A percentile compares a stretch with the other conserved stretches of the same genome.
These are phyloP conservation scores for Galerina marginata DNA, from an alignment of 768 basidiomycete genomes.

Conservation along the genomic window DNA sequence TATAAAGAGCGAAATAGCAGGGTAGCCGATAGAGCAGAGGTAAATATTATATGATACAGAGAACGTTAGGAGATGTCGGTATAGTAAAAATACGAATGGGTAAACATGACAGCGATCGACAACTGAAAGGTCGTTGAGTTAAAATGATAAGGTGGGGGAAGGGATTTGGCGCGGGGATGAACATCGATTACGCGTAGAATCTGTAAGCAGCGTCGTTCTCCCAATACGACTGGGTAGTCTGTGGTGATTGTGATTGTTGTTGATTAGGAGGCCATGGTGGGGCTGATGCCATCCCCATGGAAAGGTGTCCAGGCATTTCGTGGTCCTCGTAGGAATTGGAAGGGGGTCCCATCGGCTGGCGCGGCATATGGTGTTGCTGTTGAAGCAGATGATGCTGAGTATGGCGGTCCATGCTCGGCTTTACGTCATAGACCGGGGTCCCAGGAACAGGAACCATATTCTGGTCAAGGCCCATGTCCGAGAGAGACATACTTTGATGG, in stretches of 20 bases:
- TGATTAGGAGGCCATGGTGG: constrained; percentile 7
- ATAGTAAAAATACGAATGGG: too few relatives aligned
- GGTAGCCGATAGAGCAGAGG: too few relatives aligned
- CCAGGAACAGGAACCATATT: constrained; percentile 20
- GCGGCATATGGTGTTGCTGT: constrained; percentile 20
- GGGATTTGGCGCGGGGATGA: too few relatives aligned
- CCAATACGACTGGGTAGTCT: constrained; percentile 20
- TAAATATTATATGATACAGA: too few relatives aligned
- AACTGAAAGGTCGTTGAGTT: too few relatives aligned
- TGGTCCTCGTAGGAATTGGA: constrained; percentile 14
- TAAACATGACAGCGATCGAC: too few relatives aligned
- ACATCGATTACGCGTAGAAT: constrained; percentile 14
- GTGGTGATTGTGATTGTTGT: constrained; percentile 12
- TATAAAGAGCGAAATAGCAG: too few relatives aligned
- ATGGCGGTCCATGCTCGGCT: constrained; percentile 29
- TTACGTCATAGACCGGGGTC: constrained; percentile 31
- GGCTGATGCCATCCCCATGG: constrained; percentile 12
- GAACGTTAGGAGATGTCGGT: too few relatives aligned
- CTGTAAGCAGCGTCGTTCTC: constrained; percentile 16
- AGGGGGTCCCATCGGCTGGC: constrained; percentile 6
- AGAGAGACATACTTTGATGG: constrained; percentile 14
- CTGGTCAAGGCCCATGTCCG: constrained; percentile 22
- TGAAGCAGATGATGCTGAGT: constrained; percentile 23
- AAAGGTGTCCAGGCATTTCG: constrained; percentile 11
- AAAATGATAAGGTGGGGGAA: too few relatives aligned